phyloP scores from a whole-genome alignment of 352 stramenopile genomes.

The Phytophthora pluvialis region DNA sequence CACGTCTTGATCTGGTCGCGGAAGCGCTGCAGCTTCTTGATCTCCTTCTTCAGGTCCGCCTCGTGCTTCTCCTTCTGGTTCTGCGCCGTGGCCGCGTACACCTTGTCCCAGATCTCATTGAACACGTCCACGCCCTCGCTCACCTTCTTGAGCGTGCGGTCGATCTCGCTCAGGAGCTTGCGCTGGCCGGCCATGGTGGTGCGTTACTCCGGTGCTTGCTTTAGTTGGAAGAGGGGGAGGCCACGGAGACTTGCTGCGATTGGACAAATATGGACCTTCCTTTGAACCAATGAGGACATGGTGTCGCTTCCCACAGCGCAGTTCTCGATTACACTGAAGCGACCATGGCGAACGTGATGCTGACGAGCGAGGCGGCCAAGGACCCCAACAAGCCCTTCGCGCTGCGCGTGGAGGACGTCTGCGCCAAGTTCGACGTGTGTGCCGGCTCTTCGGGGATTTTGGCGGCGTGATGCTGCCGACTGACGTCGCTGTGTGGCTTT shows the following conservation, averaged over 20 bases:
- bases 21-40: slow-evolving; percentile 99
- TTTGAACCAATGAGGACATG: slow-evolving; percentile 17
- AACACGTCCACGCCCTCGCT: slow-evolving; percentile 98
- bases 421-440: slow-evolving; percentile 80
- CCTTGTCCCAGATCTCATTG: slow-evolving; percentile 99
- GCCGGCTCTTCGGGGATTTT: not conserved
- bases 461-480: not conserved
- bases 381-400: slow-evolving; percentile 91
- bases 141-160: slow-evolving; percentile 99
- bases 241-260: slow-evolving; percentile 5
- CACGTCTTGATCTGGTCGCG: slow-evolving; percentile 99
- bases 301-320: not conserved
- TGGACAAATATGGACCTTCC: slow-evolving; percentile 9
- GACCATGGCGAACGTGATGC: slow-evolving; percentile 87
- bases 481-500: slow-evolving; percentile 21
- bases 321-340: slow-evolving; percentile 1
- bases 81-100: slow-evolving; percentile 96
- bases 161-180: slow-evolving; percentile 96
- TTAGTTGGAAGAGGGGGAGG: slow-evolving; percentile 6
- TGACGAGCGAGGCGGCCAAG: slow-evolving; percentile 88
- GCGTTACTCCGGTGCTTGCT: slow-evolving; percentile 13
- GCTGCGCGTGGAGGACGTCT: slow-evolving; percentile 86
- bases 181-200: slow-evolving; percentile 77
- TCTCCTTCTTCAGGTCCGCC: slow-evolving; percentile 99
- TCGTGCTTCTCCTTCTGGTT: slow-evolving; percentile 99